phyloP scores from a whole-genome alignment of 1,284 basidiomycete species.

The Mycena citricolor region DNA sequence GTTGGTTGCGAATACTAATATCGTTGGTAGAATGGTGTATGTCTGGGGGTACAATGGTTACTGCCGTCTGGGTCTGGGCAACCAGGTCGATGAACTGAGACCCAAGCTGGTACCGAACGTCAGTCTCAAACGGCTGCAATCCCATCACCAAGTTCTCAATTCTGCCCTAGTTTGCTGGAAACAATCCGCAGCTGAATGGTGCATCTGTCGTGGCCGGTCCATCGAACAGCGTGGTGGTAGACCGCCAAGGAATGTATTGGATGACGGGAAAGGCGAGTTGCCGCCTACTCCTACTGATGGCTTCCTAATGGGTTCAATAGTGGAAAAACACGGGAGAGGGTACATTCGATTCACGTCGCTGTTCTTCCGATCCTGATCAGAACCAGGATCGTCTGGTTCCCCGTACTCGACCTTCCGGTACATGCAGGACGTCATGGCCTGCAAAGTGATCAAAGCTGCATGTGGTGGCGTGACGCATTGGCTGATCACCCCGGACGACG shows the following conservation, averaged over 20 bases:
- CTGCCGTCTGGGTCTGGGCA: conserved; percentile 78
- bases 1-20: conserved; percentile 7
- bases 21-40: conserved; percentile 59
- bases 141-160: background rate
- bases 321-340: conserved; percentile 95
- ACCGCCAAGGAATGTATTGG: conserved; percentile 81
- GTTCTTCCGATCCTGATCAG: conserved; percentile 23
- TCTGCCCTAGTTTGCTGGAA: conserved; percentile 62
- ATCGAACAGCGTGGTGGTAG: conserved; percentile 80
- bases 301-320: conserved; percentile 35
- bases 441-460: conserved; percentile 64
- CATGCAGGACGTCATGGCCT: conserved; percentile 82
- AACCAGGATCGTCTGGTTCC: conserved; percentile 74
- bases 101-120: conserved; percentile 79
- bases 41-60: conserved; percentile 89
- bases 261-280: conserved; percentile 73
- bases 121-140: conserved; percentile 3
- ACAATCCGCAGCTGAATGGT: conserved; percentile 65
- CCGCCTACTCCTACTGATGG: conserved; percentile 6
- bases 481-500: conserved; percentile 70
- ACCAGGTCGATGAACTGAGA: conserved; percentile 77
- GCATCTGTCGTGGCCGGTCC: conserved; percentile 76
- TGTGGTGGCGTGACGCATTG: conserved; percentile 93
- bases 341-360: conserved; percentile 26
- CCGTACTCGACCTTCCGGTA: conserved; percentile 81